A percentile compares a stretch with the other conserved stretches of the same genome.
These are phyloP conservation scores for Verticillium zaregamsianum DNA, from an alignment of 2,329 filamentous ascomycete genomes.

Conservation along the genomic window DNA sequence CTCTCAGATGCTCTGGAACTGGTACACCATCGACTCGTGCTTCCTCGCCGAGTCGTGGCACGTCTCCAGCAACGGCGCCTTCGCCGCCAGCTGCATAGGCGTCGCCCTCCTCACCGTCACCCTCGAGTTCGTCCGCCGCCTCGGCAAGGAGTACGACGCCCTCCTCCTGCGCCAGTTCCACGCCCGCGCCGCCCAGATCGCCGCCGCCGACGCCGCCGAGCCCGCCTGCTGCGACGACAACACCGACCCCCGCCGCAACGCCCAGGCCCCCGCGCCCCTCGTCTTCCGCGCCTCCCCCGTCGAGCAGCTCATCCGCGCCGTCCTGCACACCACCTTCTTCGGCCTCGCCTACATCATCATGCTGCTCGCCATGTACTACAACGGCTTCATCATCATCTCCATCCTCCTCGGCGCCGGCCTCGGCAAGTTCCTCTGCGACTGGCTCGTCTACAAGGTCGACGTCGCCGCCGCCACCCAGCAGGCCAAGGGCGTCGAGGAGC, in stretches of 20 bases:
- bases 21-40: conserved; percentile 36
- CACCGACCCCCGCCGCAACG: conserved; percentile 9
- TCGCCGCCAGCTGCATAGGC: conserved; percentile 39
- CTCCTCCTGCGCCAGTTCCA: conserved; percentile 34
- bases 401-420: conserved; percentile 43
- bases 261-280: conserved; percentile 14
- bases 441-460: conserved; percentile 39
- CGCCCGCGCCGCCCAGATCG: conserved; percentile 23
- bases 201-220: conserved; percentile 16
- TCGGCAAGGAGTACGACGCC: conserved; percentile 37
- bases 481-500: conserved; percentile 35
- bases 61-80: conserved; percentile 32
- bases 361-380: conserved; percentile 42
- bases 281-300: conserved; percentile 34
- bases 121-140: conserved; percentile 34
- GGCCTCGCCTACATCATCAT: conserved; percentile 40
- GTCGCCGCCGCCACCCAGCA: conserved; percentile 7
- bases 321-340: conserved; percentile 35
- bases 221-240: conserved; percentile 9
- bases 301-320: conserved; percentile 34
- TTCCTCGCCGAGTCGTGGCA: conserved; percentile 37
- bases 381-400: conserved; percentile 39
- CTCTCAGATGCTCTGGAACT: conserved; percentile 39
- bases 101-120: conserved; percentile 33
- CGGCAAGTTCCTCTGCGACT: conserved; percentile 52